Conservation (phyloP, 139 green algal genomes). For the Closterium sp. region DNA sequence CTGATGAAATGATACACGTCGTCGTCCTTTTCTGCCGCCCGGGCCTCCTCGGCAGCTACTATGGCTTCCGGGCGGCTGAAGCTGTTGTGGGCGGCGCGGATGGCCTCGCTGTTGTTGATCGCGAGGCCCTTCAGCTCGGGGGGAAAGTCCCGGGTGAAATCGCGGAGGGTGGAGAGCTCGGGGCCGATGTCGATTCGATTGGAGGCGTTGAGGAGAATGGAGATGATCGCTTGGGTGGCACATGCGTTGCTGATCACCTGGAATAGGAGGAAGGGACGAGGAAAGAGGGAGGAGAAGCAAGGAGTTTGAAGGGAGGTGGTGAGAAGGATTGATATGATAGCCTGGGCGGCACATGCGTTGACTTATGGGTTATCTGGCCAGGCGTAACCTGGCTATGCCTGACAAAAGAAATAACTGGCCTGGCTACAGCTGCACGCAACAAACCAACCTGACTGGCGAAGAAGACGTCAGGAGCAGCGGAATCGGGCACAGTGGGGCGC, state of each 20-base stretch:
- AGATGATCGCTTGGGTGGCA: slow-evolving; percentile 92
- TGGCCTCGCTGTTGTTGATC: slow-evolving; percentile 92
- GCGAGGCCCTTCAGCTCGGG: slow-evolving; percentile 72
- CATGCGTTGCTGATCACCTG: slow-evolving; percentile 95
- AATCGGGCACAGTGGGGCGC: slow-evolving; percentile 51
- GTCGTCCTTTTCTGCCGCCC: slow-evolving; percentile 20
- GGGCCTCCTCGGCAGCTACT: slow-evolving; percentile 22
- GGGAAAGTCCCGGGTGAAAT: slow-evolving; percentile 73
- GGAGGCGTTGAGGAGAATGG: slow-evolving; percentile 86
- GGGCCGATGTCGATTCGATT: slow-evolving; percentile 49
- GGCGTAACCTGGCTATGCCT: too few relatives aligned
- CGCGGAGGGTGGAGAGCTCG: slow-evolving; percentile 68
- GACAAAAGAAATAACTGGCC: too few relatives aligned
- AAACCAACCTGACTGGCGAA: slow-evolving; percentile 82
- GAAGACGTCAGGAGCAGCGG: slow-evolving; percentile 72
- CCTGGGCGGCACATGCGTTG: slow-evolving; percentile 94
- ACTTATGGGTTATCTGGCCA: too few relatives aligned
- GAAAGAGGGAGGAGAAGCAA: background rate
- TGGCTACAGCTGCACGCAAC: too few relatives aligned
- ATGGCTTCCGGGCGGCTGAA: slow-evolving; percentile 89
- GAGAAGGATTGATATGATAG: slow-evolving; percentile 92
- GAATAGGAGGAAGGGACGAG: background rate
- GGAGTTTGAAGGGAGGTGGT: slow-evolving; percentile 62
- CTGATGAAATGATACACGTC: slow-evolving; percentile 81
- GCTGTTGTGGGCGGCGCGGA: slow-evolving; percentile 90